Evolutionary conservation across 257 asterid genomes (phyloP).

Genomic region (Petunia secreta): DNA sequence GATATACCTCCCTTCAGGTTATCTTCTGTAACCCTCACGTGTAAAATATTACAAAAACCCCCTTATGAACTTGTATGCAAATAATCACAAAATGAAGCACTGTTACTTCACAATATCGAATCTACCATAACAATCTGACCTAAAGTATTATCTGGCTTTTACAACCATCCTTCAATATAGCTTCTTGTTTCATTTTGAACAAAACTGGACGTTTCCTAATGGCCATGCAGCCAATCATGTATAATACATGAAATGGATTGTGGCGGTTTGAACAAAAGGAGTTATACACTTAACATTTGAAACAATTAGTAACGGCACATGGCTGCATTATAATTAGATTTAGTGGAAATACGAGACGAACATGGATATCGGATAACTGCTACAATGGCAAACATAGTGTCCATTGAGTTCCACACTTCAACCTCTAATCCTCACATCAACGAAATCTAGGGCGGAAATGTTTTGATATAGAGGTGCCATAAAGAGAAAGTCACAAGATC

Average conservation of each 20-base stretch:
- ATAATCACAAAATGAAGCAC: slow-evolving; percentile 22
- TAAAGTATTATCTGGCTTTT: slow-evolving; percentile 5
- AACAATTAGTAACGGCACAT: neutral
- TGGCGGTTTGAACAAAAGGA: slow-evolving; percentile 17
- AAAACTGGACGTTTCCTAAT: neutral
- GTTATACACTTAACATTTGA: neutral
- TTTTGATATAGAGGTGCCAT: neutral
- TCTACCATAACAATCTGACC: neutral
- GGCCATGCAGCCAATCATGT: neutral
- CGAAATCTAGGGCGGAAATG: slow-evolving; percentile 1
- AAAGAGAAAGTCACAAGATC: neutral
- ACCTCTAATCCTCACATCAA: slow-evolving; percentile 9
- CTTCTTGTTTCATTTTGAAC: slow-evolving; percentile 14
- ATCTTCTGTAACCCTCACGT: neutral
- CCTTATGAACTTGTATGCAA: neutral
- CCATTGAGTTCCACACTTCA: neutral
- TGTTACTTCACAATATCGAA: neutral
- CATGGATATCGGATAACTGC: neutral
- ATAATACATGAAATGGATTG: neutral
- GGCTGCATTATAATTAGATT: slow-evolving; percentile 5
- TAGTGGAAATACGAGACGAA: neutral
- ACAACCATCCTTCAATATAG: slow-evolving; percentile 17
- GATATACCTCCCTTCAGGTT: neutral
- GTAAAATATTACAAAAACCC: neutral
- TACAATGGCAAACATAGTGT: neutral